A percentile compares a stretch with the other conserved stretches of the same genome.
Evolutionary conservation across 148 eudicot genomes (phyloP).

Genomic region (Chenopodium album): DNA sequence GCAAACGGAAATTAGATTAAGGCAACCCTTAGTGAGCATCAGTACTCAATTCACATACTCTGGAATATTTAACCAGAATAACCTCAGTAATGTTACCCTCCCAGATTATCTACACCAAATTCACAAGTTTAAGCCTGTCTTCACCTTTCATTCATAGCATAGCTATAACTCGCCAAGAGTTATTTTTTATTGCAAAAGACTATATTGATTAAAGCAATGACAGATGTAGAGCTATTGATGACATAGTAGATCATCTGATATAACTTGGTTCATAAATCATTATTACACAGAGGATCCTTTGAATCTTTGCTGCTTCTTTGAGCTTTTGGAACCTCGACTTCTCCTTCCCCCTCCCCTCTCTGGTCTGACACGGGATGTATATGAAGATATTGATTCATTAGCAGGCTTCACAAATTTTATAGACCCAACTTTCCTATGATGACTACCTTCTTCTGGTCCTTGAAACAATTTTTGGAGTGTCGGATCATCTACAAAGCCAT

Average conservation of each 20-base stretch:
- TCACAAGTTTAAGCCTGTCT: conserved; percentile 1
- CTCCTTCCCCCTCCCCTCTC: conserved; percentile 15
- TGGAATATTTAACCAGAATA: neutral
- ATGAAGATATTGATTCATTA: conserved; percentile 19
- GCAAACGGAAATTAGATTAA: neutral
- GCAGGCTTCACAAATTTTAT: conserved; percentile 25
- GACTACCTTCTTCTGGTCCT: conserved; percentile 30
- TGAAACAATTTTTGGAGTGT: conserved; percentile 55
- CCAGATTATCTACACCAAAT: neutral
- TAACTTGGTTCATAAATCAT: conserved; percentile 1
- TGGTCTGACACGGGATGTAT: neutral
- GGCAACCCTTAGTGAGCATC: neutral
- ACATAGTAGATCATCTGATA: neutral
- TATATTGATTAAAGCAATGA: conserved; percentile 4
- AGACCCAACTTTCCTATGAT: conserved; percentile 23
- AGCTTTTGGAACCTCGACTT: conserved; percentile 24
- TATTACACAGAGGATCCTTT: conserved; percentile 2
- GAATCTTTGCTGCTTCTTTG: conserved; percentile 3
- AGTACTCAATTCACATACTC: neutral
- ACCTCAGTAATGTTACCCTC: neutral
- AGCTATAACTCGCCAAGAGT: neutral
- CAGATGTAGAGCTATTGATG: conserved; percentile 1
- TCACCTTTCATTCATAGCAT: neutral
- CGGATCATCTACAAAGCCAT: conserved; percentile 61
- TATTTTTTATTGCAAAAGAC: neutral